Conservation (phyloP, 441 rosid species). For the Bruguiera hainesii region DNA sequence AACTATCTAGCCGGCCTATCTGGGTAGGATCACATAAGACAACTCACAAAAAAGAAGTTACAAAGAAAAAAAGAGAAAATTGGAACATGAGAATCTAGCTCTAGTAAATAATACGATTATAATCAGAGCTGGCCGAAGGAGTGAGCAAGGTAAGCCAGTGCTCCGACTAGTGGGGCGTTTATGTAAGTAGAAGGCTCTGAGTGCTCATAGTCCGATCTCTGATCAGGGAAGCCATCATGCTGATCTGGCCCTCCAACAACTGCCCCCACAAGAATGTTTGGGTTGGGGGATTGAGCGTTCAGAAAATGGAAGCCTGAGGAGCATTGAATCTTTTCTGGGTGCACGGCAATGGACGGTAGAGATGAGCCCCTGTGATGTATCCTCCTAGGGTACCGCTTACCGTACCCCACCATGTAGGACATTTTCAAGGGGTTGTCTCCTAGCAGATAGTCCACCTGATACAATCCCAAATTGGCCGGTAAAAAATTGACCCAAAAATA, state of each 20-base stretch:
- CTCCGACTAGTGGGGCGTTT: slow-evolving; percentile 43
- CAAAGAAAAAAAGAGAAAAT: not conserved
- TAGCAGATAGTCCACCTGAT: slow-evolving; percentile 39
- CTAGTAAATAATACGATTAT: not conserved
- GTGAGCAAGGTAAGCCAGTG: slow-evolving; percentile 39
- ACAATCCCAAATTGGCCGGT: not conserved
- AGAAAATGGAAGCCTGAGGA: slow-evolving; percentile 20
- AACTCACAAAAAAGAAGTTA: not conserved
- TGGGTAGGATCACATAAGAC: not conserved
- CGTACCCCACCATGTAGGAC: slow-evolving; percentile 55
- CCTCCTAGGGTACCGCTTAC: slow-evolving; percentile 34
- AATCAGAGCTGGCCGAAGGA: not conserved
- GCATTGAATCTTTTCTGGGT: slow-evolving; percentile 17
- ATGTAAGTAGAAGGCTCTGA: slow-evolving; percentile 36
- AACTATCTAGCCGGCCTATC: too few species aligned
- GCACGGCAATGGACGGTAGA: slow-evolving; percentile 44
- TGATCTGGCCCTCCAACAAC: slow-evolving; percentile 52
- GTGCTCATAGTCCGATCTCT: slow-evolving; percentile 28
- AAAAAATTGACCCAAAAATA: too few species aligned
- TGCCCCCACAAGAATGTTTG: slow-evolving; percentile 41
- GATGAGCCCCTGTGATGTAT: slow-evolving; percentile 42
- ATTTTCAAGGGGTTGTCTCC: slow-evolving; percentile 37
- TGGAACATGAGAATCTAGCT: too few species aligned
- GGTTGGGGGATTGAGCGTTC: slow-evolving; percentile 40
- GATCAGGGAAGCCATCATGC: slow-evolving; percentile 34